Percentiles rank a stretch among this genome's conserved stretches.
These are phyloP conservation scores for Capsicum pubescens DNA, from an alignment of 257 asterid genomes.

Conservation along the genomic window DNA sequence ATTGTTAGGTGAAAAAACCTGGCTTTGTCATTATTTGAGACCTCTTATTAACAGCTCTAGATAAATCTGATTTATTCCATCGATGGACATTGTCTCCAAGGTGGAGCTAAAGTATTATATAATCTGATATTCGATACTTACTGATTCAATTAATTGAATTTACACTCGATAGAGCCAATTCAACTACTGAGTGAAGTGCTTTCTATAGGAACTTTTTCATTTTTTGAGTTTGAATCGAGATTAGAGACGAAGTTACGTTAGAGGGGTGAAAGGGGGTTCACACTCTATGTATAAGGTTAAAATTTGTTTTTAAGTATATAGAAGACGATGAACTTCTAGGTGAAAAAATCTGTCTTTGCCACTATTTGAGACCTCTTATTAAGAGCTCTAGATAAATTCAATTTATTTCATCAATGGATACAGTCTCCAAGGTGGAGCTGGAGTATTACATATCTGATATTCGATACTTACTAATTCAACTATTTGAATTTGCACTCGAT, in stretches of 20 bases:
- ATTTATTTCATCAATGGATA: no score
- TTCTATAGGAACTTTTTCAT: background rate
- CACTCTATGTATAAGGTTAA: background rate
- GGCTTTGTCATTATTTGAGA: background rate
- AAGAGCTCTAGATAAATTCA: background rate
- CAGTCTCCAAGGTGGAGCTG: background rate
- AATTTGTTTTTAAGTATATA: background rate
- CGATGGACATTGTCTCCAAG: background rate
- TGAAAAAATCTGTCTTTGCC: background rate
- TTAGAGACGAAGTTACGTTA: background rate
- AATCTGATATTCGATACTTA: background rate
- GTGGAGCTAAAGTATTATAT: background rate
- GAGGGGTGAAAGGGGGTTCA: background rate
- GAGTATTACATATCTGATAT: background rate
- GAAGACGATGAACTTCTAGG: background rate
- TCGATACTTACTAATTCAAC: background rate
- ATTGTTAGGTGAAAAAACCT: background rate
- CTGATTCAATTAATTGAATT: background rate
- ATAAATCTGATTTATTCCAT: background rate
- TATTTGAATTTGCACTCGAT: background rate
- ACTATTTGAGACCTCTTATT: background rate
- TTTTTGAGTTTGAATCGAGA: background rate
- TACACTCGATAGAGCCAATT: no score
- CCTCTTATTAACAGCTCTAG: background rate
- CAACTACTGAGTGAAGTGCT: background rate